Evolutionary conservation across 306 rosid genomes (phyloP), one percentile per base, ranked within the genome.

Genomic region (Ormosia emarginata): DNA sequence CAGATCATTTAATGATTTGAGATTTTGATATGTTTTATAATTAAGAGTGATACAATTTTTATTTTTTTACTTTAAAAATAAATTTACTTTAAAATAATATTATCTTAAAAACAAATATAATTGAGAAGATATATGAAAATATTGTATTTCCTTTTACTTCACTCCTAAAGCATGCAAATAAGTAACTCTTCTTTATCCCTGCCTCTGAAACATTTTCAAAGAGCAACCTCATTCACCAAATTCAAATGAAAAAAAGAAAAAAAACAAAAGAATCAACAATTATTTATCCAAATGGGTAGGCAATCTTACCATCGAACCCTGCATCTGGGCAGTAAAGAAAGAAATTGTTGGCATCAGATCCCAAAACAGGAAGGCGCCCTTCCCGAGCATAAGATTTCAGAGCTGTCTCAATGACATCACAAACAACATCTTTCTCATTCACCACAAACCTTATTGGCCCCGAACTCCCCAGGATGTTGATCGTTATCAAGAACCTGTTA

Each of bases 361-460:
- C 91, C 9, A 93, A 88, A 75, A 83, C 34, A 4, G 95, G 95
- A 29, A 93, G 84, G 1, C 97, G 87, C 3, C 85, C 91, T 80
- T 86, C 88, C 1, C 92, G 92, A 1, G 94, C 91, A 64, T 91
- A 91, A 12, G 85, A 84, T 76, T 90, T 93, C 43, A 93, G 84
- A 6, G 91, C 83, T 8, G 87, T 91, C 40, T 86, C 88, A 49
- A 90, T 93, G 6, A 91, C 90, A 4, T 78, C 77, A 11, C 85
- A 90, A 14, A 93, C 89, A 9, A 81, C 78, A 61, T 84, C 90
- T 9, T 84, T 62, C 52, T 91, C 91, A 5, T 67, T 85, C 18
- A 90, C 97, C 17, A 93, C 86, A 57, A 93, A 88, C 1, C 88
- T 87, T 83, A 91, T 84, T 73, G 97, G 91, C 1, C 95, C 97